These are phyloP conservation scores for Stachybotrys chartarum DNA, from an alignment of 2,329 filamentous ascomycete genomes.

Conservation along the genomic window DNA sequence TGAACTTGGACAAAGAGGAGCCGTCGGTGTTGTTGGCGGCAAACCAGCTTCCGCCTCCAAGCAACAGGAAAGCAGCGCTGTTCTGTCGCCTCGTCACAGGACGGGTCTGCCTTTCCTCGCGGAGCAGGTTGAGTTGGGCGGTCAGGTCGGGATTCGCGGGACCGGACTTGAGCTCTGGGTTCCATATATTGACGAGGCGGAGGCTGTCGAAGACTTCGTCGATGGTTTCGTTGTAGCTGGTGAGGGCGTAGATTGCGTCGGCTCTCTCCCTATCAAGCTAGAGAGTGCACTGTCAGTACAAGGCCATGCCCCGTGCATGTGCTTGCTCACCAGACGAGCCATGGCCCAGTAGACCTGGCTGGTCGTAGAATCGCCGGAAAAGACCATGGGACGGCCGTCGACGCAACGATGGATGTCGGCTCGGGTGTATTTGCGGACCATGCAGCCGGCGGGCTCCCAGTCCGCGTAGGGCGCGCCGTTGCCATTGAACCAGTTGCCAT, in stretches of 20 bases:
- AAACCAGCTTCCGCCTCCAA: constrained; percentile 18
- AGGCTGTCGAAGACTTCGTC: constrained; percentile 36
- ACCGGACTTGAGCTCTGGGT: constrained; percentile 49
- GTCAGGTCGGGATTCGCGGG: constrained; percentile 15
- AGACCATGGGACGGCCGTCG: constrained; percentile 42
- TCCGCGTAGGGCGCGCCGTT: constrained; percentile 28
- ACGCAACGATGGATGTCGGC: constrained; percentile 48
- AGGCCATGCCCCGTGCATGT: not conserved
- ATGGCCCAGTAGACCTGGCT: constrained; percentile 54
- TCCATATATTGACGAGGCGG: constrained; percentile 51
- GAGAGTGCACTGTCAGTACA: not conserved
- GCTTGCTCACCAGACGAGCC: constrained; percentile 16
- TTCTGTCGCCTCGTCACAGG: constrained; percentile 9
- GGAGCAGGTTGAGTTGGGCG: constrained; percentile 13
- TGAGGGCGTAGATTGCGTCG: constrained; percentile 2
- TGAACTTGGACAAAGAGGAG: constrained; percentile 9
- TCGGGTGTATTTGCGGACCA: constrained; percentile 46
- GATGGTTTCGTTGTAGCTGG: constrained; percentile 10
- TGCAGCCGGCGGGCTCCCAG: constrained; percentile 56
- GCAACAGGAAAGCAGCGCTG: constrained; percentile 13
- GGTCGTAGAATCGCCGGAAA: constrained; percentile 53
- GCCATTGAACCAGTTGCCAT: constrained; percentile 41
- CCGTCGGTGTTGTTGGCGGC: constrained; percentile 5
- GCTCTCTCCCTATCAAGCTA: constrained; percentile 15
- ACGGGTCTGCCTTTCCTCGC: constrained; percentile 9